Evolutionary conservation across 2,329 filamentous ascomycete species (phyloP), one percentile per base, ranked within the genome.

Genomic region (Fusarium dlaminii): DNA sequence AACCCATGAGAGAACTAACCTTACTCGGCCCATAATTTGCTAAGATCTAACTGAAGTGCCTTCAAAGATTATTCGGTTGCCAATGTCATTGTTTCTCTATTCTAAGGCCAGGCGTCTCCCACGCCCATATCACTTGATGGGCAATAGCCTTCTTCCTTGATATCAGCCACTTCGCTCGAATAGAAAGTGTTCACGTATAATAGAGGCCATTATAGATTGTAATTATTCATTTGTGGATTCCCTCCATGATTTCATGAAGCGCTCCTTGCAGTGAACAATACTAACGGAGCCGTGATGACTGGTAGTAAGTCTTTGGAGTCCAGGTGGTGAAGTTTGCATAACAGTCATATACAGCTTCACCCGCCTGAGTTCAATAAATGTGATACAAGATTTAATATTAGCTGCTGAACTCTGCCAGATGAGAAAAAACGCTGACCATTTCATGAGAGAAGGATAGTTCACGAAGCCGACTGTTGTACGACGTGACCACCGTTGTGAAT

Each of bases 381-480:
- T 5, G 5, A 51, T 24, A 2, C 5, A 5, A 5, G 6, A 13
- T 9, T 12, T 3, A 2, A n/a, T 0, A 24, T 32, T 7, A 3
- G 29, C 5, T 51, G 2, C 3, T 18, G 2, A 10, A 17, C 3
- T 24, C 15, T 7, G 10, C 11, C 5, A 49, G 22, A 49, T 24
- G 11, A 49, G 22, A 18, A 8, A 15, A 30, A 12, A 24, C 5
- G 15, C 6, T 14, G 30, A 6, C 6, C 11, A 51, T 10, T 10
- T 6, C 48, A 24, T 13, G 8, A 10, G 30, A 24, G 11, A 18
- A 7, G 11, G 30, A 51, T 20, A 20, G 12, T 8, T 24, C 22
- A 5, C 11, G 22, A 32, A 24, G 22, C 15, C 11, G 29, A 34
- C 3, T 24, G 48, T 24, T 24, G 29, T 18, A 34, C 48, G 12